Evolutionary conservation across 768 basidiomycete genomes (phyloP), one percentile per base, ranked within the genome.

Genomic region (Termitomyces sp.): DNA sequence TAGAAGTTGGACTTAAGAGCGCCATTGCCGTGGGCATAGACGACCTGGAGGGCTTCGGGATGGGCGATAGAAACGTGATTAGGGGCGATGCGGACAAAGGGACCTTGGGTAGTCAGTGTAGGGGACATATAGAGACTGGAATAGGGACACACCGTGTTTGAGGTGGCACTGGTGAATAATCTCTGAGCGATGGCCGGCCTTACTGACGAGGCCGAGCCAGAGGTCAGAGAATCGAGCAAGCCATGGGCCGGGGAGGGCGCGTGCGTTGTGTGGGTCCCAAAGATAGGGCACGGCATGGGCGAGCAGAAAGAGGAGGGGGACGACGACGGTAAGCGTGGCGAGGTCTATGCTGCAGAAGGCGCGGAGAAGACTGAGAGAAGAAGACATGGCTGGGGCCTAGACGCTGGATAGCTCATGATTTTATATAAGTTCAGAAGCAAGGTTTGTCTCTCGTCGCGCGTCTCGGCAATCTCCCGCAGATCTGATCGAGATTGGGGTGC

Each of bases 21-120:
- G n/a, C 92, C 91, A 55, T 85, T 92, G 4, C 91, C 91, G 64
- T 83, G 92, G 1, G 85, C 91, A 64, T 94, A 94, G 14, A 95
- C 77, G 56, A 84, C 66, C 40, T 76, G 76, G 14, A 94, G 79
- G 0, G 91, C 92, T 0, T 84, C 85, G 0, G 92, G 90, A 63
- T 90, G 84, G 11, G 87, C 82, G 48, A 93, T 76, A 1, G 87
- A 89, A 9, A 93, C 74, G 62, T 91, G 87, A 63, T 89, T 86
- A 0, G 89, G 89, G 0, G 87, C 86, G 57, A 90, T 71, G 60
- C 88, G 84, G 17, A 88, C 84, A 52, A 89, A 71, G 9, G 79
- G 79, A 26, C 86, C 86, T 88, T 33, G 19, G 28, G 23, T 3
- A 33, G 9, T 33, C 31, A 3, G 8, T 10, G 42, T 2, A 23